Evolutionary conservation across 495 filamentous ascomycete genomes (phyloP).

Genomic region (Neurospora sp.): DNA sequence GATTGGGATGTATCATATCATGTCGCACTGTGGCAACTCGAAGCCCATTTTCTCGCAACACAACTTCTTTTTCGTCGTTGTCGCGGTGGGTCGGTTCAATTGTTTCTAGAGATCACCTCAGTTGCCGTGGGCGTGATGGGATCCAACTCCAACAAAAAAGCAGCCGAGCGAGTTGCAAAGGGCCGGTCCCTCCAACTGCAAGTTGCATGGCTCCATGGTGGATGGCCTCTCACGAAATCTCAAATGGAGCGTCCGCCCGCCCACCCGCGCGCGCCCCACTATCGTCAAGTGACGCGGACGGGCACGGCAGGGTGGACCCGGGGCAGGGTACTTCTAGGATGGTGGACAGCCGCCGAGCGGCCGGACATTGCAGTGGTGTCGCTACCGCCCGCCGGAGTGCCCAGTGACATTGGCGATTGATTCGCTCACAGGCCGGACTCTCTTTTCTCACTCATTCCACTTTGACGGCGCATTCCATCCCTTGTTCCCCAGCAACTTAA

Average conservation of each 20-base stretch:
- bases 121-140: not conserved
- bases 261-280: not conserved
- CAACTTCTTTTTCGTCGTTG: not conserved
- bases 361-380: not conserved
- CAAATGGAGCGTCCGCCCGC: not conserved
- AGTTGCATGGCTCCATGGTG: not conserved
- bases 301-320: not conserved
- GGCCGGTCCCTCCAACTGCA: not conserved
- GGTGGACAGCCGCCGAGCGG: not conserved
- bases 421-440: too few relatives aligned
- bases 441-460: not conserved
- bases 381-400: not conserved
- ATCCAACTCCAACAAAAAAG: not conserved
- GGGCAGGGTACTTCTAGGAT: not conserved
- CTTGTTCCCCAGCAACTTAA: not conserved
- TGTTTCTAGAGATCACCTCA: not conserved
- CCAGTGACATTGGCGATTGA: too few relatives aligned
- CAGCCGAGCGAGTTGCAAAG: not conserved
- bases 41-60: not conserved
- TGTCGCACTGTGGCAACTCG: not conserved
- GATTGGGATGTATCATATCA: not conserved
- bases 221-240: not conserved
- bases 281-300: not conserved
- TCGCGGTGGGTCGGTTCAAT: not conserved
- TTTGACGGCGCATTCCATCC: not conserved